A percentile compares a stretch with the other conserved stretches of the same genome.
phyloP scores from a whole-genome alignment of 2,329 filamentous ascomycete species.

The Elsinoe batatas region DNA sequence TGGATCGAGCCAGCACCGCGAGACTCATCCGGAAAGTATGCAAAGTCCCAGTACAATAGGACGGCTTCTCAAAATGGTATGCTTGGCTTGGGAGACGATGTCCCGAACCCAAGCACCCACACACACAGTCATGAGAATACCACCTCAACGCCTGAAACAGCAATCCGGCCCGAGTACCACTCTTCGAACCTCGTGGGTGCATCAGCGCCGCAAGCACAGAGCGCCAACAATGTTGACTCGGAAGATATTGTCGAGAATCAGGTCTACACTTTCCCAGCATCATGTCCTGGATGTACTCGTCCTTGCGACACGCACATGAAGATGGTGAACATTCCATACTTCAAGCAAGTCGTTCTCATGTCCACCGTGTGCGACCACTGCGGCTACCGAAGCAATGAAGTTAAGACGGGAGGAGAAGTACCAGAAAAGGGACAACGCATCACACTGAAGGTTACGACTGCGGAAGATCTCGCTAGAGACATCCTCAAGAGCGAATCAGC shows the following conservation, averaged over 20 bases:
- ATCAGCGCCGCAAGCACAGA: neutral
- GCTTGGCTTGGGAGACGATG: conserved; percentile 58
- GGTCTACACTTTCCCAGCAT: conserved; percentile 85
- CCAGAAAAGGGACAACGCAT: conserved; percentile 79
- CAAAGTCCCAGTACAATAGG: conserved; percentile 72
- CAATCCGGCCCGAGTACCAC: conserved; percentile 45
- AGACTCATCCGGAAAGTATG: conserved; percentile 77
- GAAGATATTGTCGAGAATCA: conserved; percentile 75
- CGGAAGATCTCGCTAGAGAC: conserved; percentile 73
- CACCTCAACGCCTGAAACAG: conserved; percentile 44
- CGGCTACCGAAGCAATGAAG: conserved; percentile 85
- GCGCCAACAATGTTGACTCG: conserved; percentile 33
- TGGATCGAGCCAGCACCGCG: conserved; percentile 80
- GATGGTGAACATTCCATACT: conserved; percentile 96
- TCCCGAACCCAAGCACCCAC: conserved; percentile 25
- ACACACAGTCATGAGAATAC: conserved; percentile 25
- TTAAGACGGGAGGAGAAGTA: conserved; percentile 92
- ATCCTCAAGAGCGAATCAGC: conserved; percentile 96
- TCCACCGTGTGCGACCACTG: conserved; percentile 85
- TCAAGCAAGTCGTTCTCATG: conserved; percentile 96
- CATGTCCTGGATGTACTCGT: conserved; percentile 82
- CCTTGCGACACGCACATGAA: conserved; percentile 91
- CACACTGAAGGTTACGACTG: conserved; percentile 58
- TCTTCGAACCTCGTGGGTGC: conserved; percentile 27
- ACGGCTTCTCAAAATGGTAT: conserved; percentile 77